Conservation (phyloP, 768 basidiomycete species). For the Cystofilobasidium macerans region DNA sequence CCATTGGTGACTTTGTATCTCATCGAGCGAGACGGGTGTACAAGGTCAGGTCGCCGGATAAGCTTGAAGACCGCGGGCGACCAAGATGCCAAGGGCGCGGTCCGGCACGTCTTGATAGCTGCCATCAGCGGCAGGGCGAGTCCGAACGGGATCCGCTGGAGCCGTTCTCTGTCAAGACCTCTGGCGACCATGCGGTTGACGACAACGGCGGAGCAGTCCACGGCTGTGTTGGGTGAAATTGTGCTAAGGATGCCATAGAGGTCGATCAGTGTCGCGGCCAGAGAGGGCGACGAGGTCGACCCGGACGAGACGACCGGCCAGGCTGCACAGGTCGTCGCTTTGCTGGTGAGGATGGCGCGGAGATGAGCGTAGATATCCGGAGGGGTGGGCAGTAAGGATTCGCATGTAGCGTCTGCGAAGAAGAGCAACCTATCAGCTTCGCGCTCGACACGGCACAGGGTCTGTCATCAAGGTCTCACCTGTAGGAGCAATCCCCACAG, state of each 20-base stretch:
- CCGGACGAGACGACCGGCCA: background rate
- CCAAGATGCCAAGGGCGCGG: constrained; percentile 66
- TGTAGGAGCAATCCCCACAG: background rate
- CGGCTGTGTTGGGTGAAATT: background rate
- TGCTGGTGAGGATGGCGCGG: background rate
- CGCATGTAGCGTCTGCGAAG: background rate
- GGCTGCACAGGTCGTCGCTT: background rate
- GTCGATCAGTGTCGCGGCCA: constrained; percentile 1
- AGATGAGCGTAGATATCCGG: constrained; percentile 20
- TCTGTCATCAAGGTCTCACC: constrained; percentile 17
- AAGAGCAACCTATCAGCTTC: background rate
- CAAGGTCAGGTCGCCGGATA: constrained; percentile 36
- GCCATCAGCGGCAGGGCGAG: constrained; percentile 60
- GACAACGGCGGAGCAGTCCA: background rate
- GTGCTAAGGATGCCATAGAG: constrained; percentile 1
- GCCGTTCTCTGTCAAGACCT: constrained; percentile 28
- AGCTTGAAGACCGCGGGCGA: constrained; percentile 55
- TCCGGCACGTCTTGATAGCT: constrained; percentile 70
- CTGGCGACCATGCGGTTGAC: constrained; percentile 29
- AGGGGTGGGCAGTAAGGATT: background rate
- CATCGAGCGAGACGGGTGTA: no score
- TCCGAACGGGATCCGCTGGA: constrained; percentile 32
- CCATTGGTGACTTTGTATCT: background rate
- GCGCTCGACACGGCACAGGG: no score
- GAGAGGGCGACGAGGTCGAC: background rate